Evolutionary conservation across 2,329 filamentous ascomycete genomes (phyloP), one percentile per base, ranked within the genome.

Genomic region (Aschersonia sp.): DNA sequence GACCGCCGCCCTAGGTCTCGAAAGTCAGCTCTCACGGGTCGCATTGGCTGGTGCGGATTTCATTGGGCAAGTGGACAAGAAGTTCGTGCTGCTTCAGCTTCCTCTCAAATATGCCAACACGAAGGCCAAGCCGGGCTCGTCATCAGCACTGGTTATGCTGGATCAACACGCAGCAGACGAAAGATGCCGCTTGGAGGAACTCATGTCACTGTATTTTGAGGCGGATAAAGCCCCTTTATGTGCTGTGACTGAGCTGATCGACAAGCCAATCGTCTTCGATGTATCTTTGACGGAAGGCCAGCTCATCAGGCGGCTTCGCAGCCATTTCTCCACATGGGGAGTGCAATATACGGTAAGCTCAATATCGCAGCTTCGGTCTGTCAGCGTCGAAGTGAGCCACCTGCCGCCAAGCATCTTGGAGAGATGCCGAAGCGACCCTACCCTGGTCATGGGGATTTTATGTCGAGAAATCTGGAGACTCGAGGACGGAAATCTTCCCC

Each of bases 101-200:
- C 60, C 63, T 0, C 50, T 60, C 11, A 46, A 57, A 29, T 29
- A 40, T 14, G 9, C 43, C n/a, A 14, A 12, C 8, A 45, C 42
- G 31, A 31, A 6, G 22, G n/a, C 31, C 11, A 37, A 31, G 12
- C 44, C 31, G 5, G 46, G 31, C 10, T 5, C 44, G 7, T 52
- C 53, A 72, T 42, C 68, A 84, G 35, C 79, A 1, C 66, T 97
- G 5, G 72, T 94, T 0, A 69, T 96, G 40, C 73, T 96, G 5
- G 92, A 98, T 58, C 92, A 98, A 58, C 92, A 98, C 60, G 92
- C 92, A 1, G 92, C 89, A 4, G 90, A 96, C 60, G 92, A 98
- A 66, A 76, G 92, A 43, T 80, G 85, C 52, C 80, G 81, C 1
- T 75, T 97, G 1, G 92, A 98, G 59, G 60, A 63, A 0, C 70